Evolutionary conservation across 192 early-diverging fungal genomes (phyloP).

Genomic region (Dissophora globulifera): DNA sequence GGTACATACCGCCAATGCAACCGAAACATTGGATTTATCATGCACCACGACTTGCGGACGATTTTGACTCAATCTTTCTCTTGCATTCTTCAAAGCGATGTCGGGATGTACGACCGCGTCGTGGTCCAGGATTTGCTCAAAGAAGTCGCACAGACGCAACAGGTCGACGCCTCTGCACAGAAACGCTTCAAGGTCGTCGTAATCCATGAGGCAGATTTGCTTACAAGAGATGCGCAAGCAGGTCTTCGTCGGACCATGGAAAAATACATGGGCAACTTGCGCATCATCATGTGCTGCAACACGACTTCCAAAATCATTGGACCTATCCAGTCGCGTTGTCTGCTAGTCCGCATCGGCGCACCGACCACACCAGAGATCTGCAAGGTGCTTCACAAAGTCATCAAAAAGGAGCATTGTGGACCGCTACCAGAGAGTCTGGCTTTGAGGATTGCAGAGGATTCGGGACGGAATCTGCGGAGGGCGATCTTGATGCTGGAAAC

Average conservation of each 20-base stretch:
- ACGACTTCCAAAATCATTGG: slow-evolving; percentile 91
- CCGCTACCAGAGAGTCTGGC: slow-evolving; percentile 72
- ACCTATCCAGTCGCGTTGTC: slow-evolving; percentile 92
- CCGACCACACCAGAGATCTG: slow-evolving; percentile 81
- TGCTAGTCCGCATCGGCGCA: slow-evolving; percentile 87
- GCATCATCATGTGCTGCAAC: slow-evolving; percentile 93
- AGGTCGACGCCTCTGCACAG: slow-evolving; percentile 82
- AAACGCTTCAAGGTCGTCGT: slow-evolving; percentile 95
- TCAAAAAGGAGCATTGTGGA: slow-evolving; percentile 82
- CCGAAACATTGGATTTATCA: too few species aligned
- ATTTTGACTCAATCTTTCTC: too few species aligned
- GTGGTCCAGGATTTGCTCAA: slow-evolving; percentile 97
- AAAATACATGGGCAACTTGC: slow-evolving; percentile 94
- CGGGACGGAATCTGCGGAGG: slow-evolving; percentile 85
- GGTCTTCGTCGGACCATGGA: slow-evolving; percentile 99
- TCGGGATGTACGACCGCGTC: slow-evolving; percentile 93
- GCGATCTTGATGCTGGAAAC: slow-evolving; percentile 94
- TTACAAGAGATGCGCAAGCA: slow-evolving; percentile 93
- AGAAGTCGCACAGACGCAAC: slow-evolving; percentile 95
- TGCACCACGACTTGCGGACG: too few species aligned
- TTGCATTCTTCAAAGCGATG: slow-evolving; percentile 72
- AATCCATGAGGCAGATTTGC: slow-evolving; percentile 91
- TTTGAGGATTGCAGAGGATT: slow-evolving; percentile 70
- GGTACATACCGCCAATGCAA: too few species aligned
- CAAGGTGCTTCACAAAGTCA: slow-evolving; percentile 75